These are phyloP conservation scores for Insectozyma bohioensis DNA, from an alignment of 1,139 yeast species.

Conservation along the genomic window DNA sequence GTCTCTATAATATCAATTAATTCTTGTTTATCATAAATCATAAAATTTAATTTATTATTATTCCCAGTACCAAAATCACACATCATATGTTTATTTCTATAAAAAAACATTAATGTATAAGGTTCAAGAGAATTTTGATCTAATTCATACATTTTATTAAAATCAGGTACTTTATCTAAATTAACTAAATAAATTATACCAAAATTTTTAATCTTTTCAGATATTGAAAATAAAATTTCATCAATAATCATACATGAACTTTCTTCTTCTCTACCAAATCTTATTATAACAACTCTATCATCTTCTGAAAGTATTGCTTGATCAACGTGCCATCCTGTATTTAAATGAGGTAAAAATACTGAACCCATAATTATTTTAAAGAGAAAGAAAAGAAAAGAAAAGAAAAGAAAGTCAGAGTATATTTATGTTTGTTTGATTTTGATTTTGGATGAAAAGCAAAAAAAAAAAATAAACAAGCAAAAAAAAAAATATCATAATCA, in stretches of 20 bases:
- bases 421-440: neutral
- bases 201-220: conserved; percentile 83
- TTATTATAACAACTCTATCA: conserved; percentile 79
- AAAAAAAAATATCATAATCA: too few relatives aligned
- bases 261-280: conserved; percentile 83
- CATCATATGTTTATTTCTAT: conserved; percentile 93
- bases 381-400: too few relatives aligned
- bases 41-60: conserved; percentile 87
- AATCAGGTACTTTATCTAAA: conserved; percentile 85
- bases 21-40: conserved; percentile 78
- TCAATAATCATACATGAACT: conserved; percentile 88
- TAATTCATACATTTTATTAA: conserved; percentile 88
- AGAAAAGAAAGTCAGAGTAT: too few relatives aligned
- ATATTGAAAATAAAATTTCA: conserved; percentile 73
- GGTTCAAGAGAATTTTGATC: conserved; percentile 58
- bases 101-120: conserved; percentile 90
- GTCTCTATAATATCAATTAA: conserved; percentile 89
- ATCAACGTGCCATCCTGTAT: conserved; percentile 94
- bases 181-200: conserved; percentile 89
- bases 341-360: conserved; percentile 81
- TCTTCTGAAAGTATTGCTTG: conserved; percentile 88
- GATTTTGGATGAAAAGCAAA: neutral
- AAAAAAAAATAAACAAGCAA: too few relatives aligned
- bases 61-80: conserved; percentile 98
- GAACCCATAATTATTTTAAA: conserved; percentile 60